A percentile compares a stretch with the other conserved stretches of the same genome.
Evolutionary conservation across 371 early-diverging fungal species (phyloP).

Genomic region (Mucor velutinosus): DNA sequence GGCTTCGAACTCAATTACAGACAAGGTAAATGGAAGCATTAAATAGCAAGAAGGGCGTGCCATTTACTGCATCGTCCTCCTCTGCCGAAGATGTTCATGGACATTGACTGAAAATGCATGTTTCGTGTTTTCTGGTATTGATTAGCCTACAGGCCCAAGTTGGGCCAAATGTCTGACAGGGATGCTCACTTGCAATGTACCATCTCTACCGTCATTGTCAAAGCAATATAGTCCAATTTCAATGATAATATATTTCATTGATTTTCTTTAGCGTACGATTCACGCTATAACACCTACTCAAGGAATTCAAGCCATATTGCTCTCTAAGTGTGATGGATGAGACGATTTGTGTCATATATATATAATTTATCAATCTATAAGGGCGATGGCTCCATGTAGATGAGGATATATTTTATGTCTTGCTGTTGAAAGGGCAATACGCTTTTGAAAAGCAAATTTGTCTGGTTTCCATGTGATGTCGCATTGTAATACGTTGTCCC

Average conservation of each 20-base stretch:
- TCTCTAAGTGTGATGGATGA: background rate
- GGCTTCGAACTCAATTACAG: conserved; percentile 28
- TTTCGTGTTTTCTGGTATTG: background rate
- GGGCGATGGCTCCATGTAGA: conserved; percentile 33
- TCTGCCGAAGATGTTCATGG: conserved; percentile 21
- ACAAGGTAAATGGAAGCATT: conserved; percentile 36
- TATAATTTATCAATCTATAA: conserved; percentile 20
- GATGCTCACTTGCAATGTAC: background rate
- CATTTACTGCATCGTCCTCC: no score
- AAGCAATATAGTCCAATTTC: conserved; percentile 9
- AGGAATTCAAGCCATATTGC: background rate
- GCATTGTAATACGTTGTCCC: no score
- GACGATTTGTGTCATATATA: background rate
- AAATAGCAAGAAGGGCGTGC: conserved; percentile 22
- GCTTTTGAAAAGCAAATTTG: no score
- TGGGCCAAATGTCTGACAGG: conserved; percentile 2
- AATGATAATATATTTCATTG: conserved; percentile 11
- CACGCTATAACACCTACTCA: background rate
- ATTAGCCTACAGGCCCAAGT: background rate
- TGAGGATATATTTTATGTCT: background rate
- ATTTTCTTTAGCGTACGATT: conserved; percentile 13
- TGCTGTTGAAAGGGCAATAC: background rate
- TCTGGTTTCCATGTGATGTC: no score
- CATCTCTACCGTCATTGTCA: background rate
- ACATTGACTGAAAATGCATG: conserved; percentile 24